These are phyloP conservation scores for Trypanosoma theileri DNA, from an alignment of 208 protist species.

Conservation along the genomic window DNA sequence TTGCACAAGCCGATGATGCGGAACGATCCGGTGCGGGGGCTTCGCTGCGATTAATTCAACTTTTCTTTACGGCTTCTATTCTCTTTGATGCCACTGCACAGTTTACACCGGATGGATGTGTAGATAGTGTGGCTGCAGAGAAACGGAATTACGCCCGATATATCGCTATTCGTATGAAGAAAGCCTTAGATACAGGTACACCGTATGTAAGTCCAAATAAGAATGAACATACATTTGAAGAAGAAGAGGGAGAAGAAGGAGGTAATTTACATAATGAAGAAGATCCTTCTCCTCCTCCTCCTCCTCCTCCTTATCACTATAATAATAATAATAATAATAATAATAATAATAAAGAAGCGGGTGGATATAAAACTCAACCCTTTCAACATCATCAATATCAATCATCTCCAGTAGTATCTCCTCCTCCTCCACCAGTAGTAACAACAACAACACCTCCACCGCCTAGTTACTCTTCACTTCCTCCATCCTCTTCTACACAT, in stretches of 20 bases:
- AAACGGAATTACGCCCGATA: conserved; percentile 84
- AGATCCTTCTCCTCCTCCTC: not conserved
- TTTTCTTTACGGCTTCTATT: conserved; percentile 69
- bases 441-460: conserved; percentile 22
- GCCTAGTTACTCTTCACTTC: not conserved
- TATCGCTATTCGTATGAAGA: conserved; percentile 73
- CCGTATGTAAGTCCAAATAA: conserved; percentile 62
- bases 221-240: not conserved
- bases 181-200: conserved; percentile 44
- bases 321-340: not conserved
- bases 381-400: too few relatives aligned
- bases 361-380: too few relatives aligned
- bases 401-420: too few relatives aligned
- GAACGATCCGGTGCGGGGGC: conserved; percentile 49
- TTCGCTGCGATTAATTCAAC: conserved; percentile 49
- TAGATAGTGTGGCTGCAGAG: conserved; percentile 63
- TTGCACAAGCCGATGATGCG: conserved; percentile 72
- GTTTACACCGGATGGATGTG: conserved; percentile 61
- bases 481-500: not conserved
- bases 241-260: not conserved
- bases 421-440: too few relatives aligned
- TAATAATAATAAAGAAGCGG: not conserved
- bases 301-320: conserved; percentile 7
- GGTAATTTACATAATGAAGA: not conserved
- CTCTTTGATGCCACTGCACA: conserved; percentile 81